Percentiles rank a stretch among this genome's conserved stretches.
Conservation (phyloP, 495 filamentous ascomycete genomes). For the Acidiella bohemica region DNA sequence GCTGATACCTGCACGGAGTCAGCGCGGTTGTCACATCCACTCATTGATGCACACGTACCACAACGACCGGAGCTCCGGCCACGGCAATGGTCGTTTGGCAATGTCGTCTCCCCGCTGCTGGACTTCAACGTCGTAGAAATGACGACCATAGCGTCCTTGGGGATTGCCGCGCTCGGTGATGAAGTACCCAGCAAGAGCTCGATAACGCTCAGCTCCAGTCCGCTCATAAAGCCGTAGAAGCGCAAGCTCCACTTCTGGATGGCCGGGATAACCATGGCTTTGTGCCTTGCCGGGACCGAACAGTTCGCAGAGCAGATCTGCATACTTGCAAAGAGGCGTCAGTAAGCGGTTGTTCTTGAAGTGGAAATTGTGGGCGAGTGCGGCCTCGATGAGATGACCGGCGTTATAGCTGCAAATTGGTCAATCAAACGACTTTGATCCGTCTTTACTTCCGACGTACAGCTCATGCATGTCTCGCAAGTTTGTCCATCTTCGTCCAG, state of each 20-base stretch:
- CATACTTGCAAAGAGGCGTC: slow-evolving; percentile 40
- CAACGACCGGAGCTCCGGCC: slow-evolving; percentile 21
- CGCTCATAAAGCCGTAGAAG: slow-evolving; percentile 40
- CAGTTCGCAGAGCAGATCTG: slow-evolving; percentile 36
- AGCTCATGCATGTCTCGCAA: slow-evolving; percentile 48
- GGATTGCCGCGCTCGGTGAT: slow-evolving; percentile 44
- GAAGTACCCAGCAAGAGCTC: slow-evolving; percentile 42
- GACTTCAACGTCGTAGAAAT: slow-evolving; percentile 42
- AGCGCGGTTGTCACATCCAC: background rate
- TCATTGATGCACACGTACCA: background rate
- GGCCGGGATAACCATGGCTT: slow-evolving; percentile 45
- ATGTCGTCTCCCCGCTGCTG: slow-evolving; percentile 37
- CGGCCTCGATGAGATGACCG: slow-evolving; percentile 48
- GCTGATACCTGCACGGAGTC: slow-evolving; percentile 34
- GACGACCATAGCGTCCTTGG: slow-evolving; percentile 33
- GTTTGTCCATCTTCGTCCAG: slow-evolving; percentile 41
- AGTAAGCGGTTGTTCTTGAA: slow-evolving; percentile 39
- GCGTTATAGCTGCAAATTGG: slow-evolving; percentile 38
- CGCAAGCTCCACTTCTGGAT: slow-evolving; percentile 47
- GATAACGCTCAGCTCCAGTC: slow-evolving; percentile 34
- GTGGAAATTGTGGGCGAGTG: slow-evolving; percentile 38
- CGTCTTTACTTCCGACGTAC: slow-evolving; percentile 27
- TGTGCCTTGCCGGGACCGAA: slow-evolving; percentile 39
- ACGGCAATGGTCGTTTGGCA: slow-evolving; percentile 33
- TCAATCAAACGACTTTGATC: background rate